Evolutionary conservation across 495 filamentous ascomycete genomes (phyloP).

Genomic region (Hypomontagnella submonticulosa): DNA sequence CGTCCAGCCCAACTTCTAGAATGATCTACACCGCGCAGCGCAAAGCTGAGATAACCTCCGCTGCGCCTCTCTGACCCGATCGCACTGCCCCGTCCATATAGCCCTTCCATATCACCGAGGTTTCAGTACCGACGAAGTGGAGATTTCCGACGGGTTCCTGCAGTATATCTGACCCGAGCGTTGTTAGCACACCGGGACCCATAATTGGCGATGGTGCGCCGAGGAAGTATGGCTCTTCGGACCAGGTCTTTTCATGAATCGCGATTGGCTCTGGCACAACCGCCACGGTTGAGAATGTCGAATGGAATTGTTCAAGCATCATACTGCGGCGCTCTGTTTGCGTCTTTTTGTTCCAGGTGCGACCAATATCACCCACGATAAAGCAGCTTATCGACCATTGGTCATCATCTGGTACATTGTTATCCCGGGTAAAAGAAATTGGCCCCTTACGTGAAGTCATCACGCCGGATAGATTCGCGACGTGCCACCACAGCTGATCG

Average conservation of each 20-base stretch:
- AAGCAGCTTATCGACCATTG: constrained; percentile 59
- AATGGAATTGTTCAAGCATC: constrained; percentile 23
- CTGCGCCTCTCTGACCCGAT: constrained; percentile 49
- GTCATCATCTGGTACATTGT: constrained; percentile 44
- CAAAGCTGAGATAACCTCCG: constrained; percentile 45
- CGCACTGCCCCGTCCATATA: constrained; percentile 60
- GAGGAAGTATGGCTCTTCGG: constrained; percentile 35
- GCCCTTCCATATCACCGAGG: constrained; percentile 52
- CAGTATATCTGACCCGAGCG: constrained; percentile 25
- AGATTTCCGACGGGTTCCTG: constrained; percentile 44
- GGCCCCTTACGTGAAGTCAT: constrained; percentile 52
- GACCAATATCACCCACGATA: constrained; percentile 49
- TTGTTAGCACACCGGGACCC: constrained; percentile 24
- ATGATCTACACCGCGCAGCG: not conserved
- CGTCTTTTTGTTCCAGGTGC: constrained; percentile 44
- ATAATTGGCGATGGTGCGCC: constrained; percentile 42
- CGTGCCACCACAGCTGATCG: constrained; percentile 54
- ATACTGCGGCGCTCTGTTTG: constrained; percentile 2
- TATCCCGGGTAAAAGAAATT: constrained; percentile 54
- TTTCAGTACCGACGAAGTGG: constrained; percentile 59
- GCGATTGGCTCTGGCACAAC: constrained; percentile 24
- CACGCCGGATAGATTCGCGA: constrained; percentile 44
- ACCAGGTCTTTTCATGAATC: constrained; percentile 34
- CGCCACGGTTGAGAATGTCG: constrained; percentile 16
- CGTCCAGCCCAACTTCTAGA: no score